Base-by-base conservation (phyloP, 2,329 filamentous ascomycete species). In the Plenodomus biglobosus region DNA sequence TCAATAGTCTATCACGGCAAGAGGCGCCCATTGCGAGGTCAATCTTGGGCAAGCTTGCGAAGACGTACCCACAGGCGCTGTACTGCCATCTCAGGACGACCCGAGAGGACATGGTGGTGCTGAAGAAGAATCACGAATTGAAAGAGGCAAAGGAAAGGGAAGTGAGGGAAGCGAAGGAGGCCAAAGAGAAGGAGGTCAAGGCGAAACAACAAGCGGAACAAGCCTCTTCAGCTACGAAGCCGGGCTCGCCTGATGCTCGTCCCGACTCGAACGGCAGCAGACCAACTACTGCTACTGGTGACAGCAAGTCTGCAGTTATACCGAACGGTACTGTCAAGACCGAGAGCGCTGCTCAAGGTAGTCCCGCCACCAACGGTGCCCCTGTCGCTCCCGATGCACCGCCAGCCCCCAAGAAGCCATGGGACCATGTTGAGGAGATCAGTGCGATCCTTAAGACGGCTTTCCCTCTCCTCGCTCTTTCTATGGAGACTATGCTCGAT, bases 401-500 rank as follows among this genome's bases (percentile, higher is more conserved):
- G 1, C 55, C 64, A 10, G 56, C 65, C 19, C 64, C 61, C 11
- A 92, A 90, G 75, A 90, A 88, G 56, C 91, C 95, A 0, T 97
- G 94, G 94, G 94, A 99, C 68, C 86, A 95, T 62, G 92, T 91
- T 0, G 94, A 99, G 61, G 92, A 97, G 69, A 90, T 99, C 52
- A 91, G 96, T 81, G 88, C 91, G 27, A 88, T 91, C 22, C 84
- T 99, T 44, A 97, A 99, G 79, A 97, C 94, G 6, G 92, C 92
- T 0, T 99, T 97, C 78, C 94, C 94, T 19, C 80, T 99, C 16
- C 82, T 99, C 61, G 94, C 95, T 8, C 78, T 97, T 37, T 96
- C 92, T 0, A 97, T 99, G 94, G 94, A 99, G 76, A 96, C 92
- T 0, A 99, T 97, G 91, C 92, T 97, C 22, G 94, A 99, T 68